phyloP scores from a whole-genome alignment of 768 basidiomycete species.

The Lentinus tigrinus region DNA sequence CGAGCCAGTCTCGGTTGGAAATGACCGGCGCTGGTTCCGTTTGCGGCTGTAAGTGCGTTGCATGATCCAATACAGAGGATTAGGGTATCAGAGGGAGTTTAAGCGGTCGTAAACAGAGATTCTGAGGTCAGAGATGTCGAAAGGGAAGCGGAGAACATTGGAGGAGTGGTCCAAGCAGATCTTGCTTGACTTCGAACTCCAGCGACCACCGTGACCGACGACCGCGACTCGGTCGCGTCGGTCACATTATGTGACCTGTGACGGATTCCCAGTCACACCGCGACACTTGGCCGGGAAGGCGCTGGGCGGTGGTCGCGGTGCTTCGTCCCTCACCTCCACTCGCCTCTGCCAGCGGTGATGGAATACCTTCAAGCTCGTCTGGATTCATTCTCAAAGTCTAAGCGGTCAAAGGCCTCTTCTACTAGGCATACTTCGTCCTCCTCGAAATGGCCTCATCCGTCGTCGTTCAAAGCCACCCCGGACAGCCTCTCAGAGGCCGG shows the following conservation, averaged over 20 bases:
- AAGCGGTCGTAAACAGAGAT: not conserved
- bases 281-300: not conserved
- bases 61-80: slow-evolving; percentile 19
- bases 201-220: not conserved
- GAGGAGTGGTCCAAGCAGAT: too few relatives aligned
- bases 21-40: slow-evolving; percentile 23
- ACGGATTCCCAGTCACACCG: slow-evolving; percentile 5
- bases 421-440: slow-evolving; percentile 45
- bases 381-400: slow-evolving; percentile 66
- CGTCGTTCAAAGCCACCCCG: slow-evolving; percentile 65
- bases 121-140: too few relatives aligned
- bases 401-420: slow-evolving; percentile 53
- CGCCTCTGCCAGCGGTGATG: slow-evolving; percentile 14
- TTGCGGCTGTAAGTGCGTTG: slow-evolving; percentile 37
- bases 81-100: not conserved
- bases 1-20: not conserved
- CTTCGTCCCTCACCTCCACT: not conserved
- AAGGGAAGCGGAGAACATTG: not conserved
- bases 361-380: slow-evolving; percentile 41
- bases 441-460: slow-evolving; percentile 79
- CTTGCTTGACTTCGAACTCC: too few relatives aligned
- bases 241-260: slow-evolving; percentile 8
- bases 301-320: not conserved
- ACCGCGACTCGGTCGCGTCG: slow-evolving; percentile 16
- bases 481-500: slow-evolving; percentile 81